Conservation (phyloP, 345 rosid species). For the Sapria himalayana region DNA sequence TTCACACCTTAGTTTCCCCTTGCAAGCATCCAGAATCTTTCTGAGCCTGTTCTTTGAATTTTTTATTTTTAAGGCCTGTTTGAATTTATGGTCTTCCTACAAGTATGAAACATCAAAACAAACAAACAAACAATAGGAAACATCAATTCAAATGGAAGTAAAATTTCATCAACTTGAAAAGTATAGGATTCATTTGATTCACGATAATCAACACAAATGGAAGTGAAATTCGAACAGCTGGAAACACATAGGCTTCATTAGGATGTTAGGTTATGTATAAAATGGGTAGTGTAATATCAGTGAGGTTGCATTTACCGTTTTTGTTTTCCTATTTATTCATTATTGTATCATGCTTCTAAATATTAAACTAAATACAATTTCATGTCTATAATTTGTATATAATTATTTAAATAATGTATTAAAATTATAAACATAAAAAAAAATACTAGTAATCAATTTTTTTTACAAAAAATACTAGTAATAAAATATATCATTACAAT, state of each 20-base stretch:
- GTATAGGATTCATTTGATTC: neutral
- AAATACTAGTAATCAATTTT: too few species aligned
- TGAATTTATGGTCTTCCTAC: conserved; percentile 90
- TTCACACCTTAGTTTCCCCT: conserved; percentile 73
- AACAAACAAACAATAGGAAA: neutral
- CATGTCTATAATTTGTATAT: too few species aligned
- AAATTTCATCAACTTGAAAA: neutral
- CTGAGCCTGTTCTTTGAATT: conserved; percentile 78
- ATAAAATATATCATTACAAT: too few species aligned
- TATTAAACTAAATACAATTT: too few species aligned
- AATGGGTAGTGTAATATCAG: too few species aligned
- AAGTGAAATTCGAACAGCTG: neutral
- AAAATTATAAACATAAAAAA: too few species aligned
- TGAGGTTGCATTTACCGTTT: too few species aligned
- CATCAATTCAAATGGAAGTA: neutral
- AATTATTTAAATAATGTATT: too few species aligned
- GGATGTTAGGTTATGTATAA: too few species aligned
- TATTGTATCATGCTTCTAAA: too few species aligned
- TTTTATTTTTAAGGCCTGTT: conserved; percentile 79
- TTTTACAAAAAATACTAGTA: too few species aligned
- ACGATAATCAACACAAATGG: neutral
- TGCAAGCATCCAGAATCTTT: conserved; percentile 81
- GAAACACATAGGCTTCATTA: neutral
- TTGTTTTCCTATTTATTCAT: too few species aligned
- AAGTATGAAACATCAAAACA: conserved; percentile 10